These are phyloP conservation scores for Fistulinella prunicolor DNA, from an alignment of 768 basidiomycete genomes.

Conservation along the genomic window DNA sequence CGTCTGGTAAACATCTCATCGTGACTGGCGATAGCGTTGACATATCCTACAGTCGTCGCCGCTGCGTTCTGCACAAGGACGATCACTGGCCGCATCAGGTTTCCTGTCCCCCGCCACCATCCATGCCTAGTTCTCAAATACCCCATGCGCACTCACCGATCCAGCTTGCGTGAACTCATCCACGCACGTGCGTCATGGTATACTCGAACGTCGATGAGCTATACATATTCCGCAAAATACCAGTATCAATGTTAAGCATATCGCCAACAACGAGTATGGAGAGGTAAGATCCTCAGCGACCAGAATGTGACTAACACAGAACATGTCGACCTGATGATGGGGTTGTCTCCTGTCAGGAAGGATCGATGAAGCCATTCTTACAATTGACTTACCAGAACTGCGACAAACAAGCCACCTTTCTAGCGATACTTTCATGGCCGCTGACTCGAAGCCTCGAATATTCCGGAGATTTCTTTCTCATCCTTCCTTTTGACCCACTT, in stretches of 20 bases:
- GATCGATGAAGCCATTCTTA: neutral
- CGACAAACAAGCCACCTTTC: slow-evolving; percentile 21
- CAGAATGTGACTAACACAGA: neutral
- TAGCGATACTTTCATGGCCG: slow-evolving; percentile 28
- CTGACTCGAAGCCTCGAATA: slow-evolving; percentile 27
- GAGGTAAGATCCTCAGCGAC: slow-evolving; percentile 9
- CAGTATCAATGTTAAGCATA: slow-evolving; percentile 42
- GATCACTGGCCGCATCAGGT: slow-evolving; percentile 37
- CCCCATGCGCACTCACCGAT: slow-evolving; percentile 11
- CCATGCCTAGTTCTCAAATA: slow-evolving; percentile 20
- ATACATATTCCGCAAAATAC: slow-evolving; percentile 10
- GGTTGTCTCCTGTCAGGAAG: neutral
- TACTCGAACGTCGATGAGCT: neutral
- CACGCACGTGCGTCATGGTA: slow-evolving; percentile 2
- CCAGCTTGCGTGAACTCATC: slow-evolving; percentile 32
- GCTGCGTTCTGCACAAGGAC: slow-evolving; percentile 9
- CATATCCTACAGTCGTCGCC: neutral
- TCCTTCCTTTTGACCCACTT: slow-evolving; percentile 29
- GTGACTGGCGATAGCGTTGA: slow-evolving; percentile 35
- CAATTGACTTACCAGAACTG: slow-evolving; percentile 21
- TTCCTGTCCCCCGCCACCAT: slow-evolving; percentile 45
- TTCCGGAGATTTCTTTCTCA: slow-evolving; percentile 27
- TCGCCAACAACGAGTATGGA: slow-evolving; percentile 43
- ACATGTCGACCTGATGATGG: neutral
- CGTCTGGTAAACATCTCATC: slow-evolving; percentile 37